A percentile compares a stretch with the other conserved stretches of the same genome.
Evolutionary conservation across 2,329 filamentous ascomycete genomes (phyloP).

Genomic region (Huntiella decipiens): DNA sequence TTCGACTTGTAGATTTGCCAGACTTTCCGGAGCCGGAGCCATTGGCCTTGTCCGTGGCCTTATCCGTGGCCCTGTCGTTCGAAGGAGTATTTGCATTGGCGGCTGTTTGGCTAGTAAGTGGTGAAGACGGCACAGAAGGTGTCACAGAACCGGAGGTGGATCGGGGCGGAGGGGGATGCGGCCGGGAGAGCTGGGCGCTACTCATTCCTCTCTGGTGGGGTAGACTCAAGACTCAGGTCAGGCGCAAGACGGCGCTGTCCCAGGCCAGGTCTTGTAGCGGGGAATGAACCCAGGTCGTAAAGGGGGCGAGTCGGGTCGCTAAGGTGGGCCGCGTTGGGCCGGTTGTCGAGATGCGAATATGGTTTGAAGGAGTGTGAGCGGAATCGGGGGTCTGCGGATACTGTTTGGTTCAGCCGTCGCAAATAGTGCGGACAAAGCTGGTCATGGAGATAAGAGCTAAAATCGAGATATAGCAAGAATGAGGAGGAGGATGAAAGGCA

Average conservation of each 20-base stretch:
- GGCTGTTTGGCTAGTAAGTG: neutral
- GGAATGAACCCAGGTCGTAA: conserved; percentile 1
- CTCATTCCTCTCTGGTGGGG: conserved; percentile 9
- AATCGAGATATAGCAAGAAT: neutral
- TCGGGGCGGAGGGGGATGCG: conserved; percentile 7
- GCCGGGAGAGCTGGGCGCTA: conserved; percentile 6
- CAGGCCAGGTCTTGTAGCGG: conserved; percentile 10
- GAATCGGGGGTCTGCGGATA: neutral
- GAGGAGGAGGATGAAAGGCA: no score
- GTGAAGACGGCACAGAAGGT: neutral
- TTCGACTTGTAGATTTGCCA: neutral
- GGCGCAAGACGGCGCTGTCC: conserved; percentile 11
- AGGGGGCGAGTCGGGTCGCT: neutral
- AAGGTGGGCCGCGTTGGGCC: neutral
- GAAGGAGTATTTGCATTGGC: neutral
- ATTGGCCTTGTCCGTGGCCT: neutral
- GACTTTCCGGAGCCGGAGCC: neutral
- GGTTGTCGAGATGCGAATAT: neutral
- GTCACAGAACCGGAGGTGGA: neutral
- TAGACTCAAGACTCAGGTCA: conserved; percentile 10
- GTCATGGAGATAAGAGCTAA: neutral
- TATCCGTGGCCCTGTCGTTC: conserved; percentile 1
- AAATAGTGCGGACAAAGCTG: neutral
- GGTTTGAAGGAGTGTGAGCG: neutral
- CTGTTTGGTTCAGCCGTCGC: neutral